Percentiles rank a stretch among this genome's conserved stretches.
Conservation (phyloP, 495 filamentous ascomycete genomes). For the Penicillium pulvis region DNA sequence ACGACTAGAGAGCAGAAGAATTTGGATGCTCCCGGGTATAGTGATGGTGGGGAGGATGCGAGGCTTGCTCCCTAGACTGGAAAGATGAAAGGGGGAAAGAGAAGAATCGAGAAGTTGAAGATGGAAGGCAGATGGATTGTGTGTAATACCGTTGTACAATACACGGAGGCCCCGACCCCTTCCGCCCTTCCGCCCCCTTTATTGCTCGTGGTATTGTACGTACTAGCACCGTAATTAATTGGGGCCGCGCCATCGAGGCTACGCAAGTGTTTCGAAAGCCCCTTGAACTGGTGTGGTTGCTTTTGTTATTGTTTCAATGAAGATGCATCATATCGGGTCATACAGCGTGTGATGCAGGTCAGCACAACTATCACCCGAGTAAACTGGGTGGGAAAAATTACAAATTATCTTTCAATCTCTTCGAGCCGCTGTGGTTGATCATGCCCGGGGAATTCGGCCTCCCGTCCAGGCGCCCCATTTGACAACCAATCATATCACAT, state of each 20-base stretch:
- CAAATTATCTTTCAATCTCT: neutral
- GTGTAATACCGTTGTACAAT: constrained; percentile 22
- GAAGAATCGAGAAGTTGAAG: constrained; percentile 6
- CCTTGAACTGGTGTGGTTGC: constrained; percentile 1
- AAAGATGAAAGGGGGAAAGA: constrained; percentile 11
- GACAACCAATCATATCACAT: neutral
- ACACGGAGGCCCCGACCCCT: neutral
- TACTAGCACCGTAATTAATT: neutral
- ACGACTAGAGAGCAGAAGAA: neutral
- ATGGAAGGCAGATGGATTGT: constrained; percentile 20
- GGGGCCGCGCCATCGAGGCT: constrained; percentile 8
- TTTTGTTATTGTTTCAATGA: neutral
- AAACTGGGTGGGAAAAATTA: neutral
- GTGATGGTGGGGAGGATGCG: neutral
- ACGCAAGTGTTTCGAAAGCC: constrained; percentile 5
- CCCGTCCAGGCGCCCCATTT: neutral
- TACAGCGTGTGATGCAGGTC: neutral
- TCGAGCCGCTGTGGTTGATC: neutral
- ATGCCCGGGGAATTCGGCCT: neutral
- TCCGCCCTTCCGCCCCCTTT: neutral
- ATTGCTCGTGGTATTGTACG: neutral
- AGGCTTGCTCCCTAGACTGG: neutral
- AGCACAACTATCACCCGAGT: constrained; percentile 3
- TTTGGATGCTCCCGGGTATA: neutral
- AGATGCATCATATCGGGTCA: neutral